These are phyloP conservation scores for Amphirosellinia nigrospora DNA, from an alignment of 495 filamentous ascomycete species.

Conservation along the genomic window DNA sequence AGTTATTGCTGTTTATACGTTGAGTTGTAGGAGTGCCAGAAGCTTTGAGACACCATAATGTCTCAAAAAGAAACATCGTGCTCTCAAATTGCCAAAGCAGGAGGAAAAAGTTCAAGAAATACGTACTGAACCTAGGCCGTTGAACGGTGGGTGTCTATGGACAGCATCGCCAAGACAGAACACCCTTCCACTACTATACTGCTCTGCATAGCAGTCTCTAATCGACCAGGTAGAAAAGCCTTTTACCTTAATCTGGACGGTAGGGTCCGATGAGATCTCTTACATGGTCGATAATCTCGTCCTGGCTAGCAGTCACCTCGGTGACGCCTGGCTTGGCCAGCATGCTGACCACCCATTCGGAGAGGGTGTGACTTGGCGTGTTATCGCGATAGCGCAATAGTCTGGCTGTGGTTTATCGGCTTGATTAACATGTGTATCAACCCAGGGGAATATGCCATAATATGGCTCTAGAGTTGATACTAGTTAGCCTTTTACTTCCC, in stretches of 20 bases:
- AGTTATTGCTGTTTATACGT: too few relatives aligned
- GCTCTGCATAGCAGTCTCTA: constrained; percentile 49
- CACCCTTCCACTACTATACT: constrained; percentile 31
- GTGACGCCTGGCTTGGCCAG: constrained; percentile 42
- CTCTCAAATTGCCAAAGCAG: too few relatives aligned
- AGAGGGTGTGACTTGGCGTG: constrained; percentile 52
- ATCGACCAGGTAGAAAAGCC: constrained; percentile 49
- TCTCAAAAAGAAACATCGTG: too few relatives aligned
- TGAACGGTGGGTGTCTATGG: constrained; percentile 55
- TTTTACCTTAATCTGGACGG: constrained; percentile 43
- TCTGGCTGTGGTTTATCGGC: constrained; percentile 45
- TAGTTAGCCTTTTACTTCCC: background rate
- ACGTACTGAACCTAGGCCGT: constrained; percentile 53
- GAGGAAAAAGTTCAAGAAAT: too few relatives aligned
- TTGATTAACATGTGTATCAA: constrained; percentile 62
- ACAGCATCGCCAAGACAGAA: constrained; percentile 57
- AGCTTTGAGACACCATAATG: too few relatives aligned
- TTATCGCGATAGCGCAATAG: constrained; percentile 44
- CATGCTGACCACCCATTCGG: constrained; percentile 56
- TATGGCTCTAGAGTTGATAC: constrained; percentile 30
- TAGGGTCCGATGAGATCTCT: constrained; percentile 59
- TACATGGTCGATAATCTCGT: constrained; percentile 48
- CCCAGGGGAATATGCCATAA: constrained; percentile 55
- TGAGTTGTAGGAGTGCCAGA: too few relatives aligned
- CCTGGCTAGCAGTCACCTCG: constrained; percentile 40